phyloP scores from a whole-genome alignment of 306 rosid genomes.

The Spatholobus suberectus region DNA sequence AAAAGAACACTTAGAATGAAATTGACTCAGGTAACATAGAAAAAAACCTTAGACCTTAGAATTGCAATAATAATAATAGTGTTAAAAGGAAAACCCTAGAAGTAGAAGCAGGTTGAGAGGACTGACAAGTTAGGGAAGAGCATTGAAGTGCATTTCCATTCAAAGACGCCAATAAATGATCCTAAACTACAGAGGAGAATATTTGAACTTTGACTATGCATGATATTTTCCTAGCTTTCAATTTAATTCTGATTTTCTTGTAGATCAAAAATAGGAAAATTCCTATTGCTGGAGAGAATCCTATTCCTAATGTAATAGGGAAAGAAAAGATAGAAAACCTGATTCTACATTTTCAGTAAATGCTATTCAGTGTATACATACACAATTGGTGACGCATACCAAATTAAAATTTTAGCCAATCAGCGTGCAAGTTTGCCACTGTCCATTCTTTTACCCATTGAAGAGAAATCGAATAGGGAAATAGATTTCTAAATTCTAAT shows the following conservation, averaged over 20 bases:
- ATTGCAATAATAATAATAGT: neutral
- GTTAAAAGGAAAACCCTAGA: conserved; percentile 27
- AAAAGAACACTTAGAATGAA: neutral
- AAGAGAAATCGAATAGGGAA: neutral
- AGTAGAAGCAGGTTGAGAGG: conserved; percentile 11
- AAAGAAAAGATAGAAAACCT: neutral
- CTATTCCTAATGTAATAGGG: neutral
- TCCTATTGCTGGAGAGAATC: neutral
- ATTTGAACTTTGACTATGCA: neutral
- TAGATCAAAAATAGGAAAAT: neutral
- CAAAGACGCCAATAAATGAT: neutral
- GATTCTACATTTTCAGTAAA: neutral
- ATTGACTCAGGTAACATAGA: neutral
- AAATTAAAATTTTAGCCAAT: neutral
- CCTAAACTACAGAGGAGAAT: neutral
- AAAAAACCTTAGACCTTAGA: neutral
- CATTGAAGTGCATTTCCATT: neutral
- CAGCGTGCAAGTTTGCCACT: neutral
- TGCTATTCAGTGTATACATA: neutral
- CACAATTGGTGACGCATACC: neutral
- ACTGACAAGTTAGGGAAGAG: conserved; percentile 29
- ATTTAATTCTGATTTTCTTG: neutral
- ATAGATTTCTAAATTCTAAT: neutral
- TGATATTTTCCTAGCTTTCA: neutral
- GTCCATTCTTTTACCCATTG: neutral